Percentiles rank a stretch among this genome's conserved stretches.
Evolutionary conservation across 192 early-diverging fungal species (phyloP).

Genomic region (Linnemannia exigua): DNA sequence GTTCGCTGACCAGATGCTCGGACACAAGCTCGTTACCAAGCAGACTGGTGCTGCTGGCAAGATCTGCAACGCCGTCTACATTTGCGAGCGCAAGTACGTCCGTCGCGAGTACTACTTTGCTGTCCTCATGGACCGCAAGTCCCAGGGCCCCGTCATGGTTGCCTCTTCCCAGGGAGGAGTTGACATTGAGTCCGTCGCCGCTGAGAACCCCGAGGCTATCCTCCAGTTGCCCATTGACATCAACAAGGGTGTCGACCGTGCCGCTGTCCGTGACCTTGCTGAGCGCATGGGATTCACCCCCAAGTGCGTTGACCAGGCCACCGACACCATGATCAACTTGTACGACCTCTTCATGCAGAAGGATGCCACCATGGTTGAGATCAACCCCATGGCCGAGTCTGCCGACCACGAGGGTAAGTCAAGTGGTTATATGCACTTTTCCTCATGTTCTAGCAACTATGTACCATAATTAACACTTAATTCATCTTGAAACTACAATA

Average conservation of each 20-base stretch:
- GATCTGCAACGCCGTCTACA: slow-evolving; percentile 94
- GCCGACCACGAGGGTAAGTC: slow-evolving; percentile 88
- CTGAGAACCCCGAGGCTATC: slow-evolving; percentile 97
- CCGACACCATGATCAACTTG: slow-evolving; percentile 90
- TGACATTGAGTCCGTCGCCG: slow-evolving; percentile 98
- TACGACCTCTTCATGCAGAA: slow-evolving; percentile 98
- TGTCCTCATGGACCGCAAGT: slow-evolving; percentile 96
- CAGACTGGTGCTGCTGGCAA: slow-evolving; percentile 97
- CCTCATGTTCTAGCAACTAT: too few species aligned
- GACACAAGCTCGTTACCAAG: slow-evolving; percentile 98
- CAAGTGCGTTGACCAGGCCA: slow-evolving; percentile 86
- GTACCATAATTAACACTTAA: not conserved
- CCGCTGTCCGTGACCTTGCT: slow-evolving; percentile 86
- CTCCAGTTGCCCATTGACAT: slow-evolving; percentile 95
- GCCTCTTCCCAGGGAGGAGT: slow-evolving; percentile 98
- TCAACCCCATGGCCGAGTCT: slow-evolving; percentile 98
- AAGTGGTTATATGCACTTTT: slow-evolving; percentile 26
- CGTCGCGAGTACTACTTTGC: slow-evolving; percentile 99
- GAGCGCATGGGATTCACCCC: slow-evolving; percentile 92
- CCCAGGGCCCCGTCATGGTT: slow-evolving; percentile 95
- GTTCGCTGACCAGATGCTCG: slow-evolving; percentile 95
- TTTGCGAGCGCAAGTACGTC: slow-evolving; percentile 97
- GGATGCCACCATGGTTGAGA: slow-evolving; percentile 99
- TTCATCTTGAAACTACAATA: not conserved
- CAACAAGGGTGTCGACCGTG: slow-evolving; percentile 84